Evolutionary conservation across 139 green algal genomes (phyloP), one percentile per base, ranked within the genome.

Genomic region (Coelastrella sp.): DNA sequence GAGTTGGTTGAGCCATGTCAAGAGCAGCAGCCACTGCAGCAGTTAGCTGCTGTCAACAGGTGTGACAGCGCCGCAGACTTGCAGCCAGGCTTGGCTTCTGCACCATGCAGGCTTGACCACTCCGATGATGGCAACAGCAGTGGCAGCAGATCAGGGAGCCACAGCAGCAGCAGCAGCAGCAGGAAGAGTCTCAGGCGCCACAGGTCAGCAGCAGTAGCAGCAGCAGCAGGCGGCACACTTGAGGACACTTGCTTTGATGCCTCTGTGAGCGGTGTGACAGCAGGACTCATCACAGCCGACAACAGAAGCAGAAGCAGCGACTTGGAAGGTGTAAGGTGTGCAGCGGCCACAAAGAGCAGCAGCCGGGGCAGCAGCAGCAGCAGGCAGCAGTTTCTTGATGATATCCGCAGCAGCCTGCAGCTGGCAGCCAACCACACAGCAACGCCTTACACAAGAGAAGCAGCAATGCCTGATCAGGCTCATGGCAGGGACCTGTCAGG

Each of bases 371-470:
- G 75, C 6, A 56, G 72, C 72, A 25, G 20, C 20, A 25, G 20
- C 20, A 24, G 22, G 75, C 75, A 84, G 78, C 78, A 84, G 78
- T 84, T 84, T 11, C 56, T 68, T 8, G 56, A 49, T 17, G 78
- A 66, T 17, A 84, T 66, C 4, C 22, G n/a, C 49, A 84, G 78
- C 56, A 84, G 75, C 75, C n/a, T 82, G 6, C 10, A n/a, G 15
- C 75, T 82, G 19, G 25, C 75, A 60, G 74, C 74, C 0, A 60
- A 49, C 63, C 63, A 70, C 15, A 70, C 12, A 82, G 25, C 75
- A n/a, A 25, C 27, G 20, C 25, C 75, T 22, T 22, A 15, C 11
- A 7, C n/a, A 35, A 59, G 8, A 82, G 11, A 8, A 58, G 75
- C 75, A 82, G 8, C 25, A 60, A 11, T 61, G 10, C 12, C 25